These are phyloP conservation scores for Ceratobasidium sp. DNA, from an alignment of 1,284 basidiomycete species.

Conservation along the genomic window DNA sequence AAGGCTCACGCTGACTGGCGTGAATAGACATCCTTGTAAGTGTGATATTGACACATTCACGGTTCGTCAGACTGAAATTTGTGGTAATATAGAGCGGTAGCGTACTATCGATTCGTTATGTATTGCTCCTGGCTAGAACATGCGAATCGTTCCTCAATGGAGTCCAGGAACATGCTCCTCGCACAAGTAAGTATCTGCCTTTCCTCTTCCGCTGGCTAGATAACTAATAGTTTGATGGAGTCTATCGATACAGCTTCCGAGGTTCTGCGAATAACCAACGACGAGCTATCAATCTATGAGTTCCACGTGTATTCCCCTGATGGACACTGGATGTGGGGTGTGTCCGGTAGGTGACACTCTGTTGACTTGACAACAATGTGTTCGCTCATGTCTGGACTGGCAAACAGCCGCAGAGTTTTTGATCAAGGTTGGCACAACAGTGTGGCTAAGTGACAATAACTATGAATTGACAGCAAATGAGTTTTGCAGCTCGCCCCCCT, in stretches of 20 bases:
- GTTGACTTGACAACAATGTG: not conserved
- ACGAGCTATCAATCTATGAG: slow-evolving; percentile 72
- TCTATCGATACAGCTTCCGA: slow-evolving; percentile 75
- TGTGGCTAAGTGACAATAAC: not conserved
- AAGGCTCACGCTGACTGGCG: slow-evolving; percentile 54
- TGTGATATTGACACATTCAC: slow-evolving; percentile 34
- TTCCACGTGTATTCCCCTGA: slow-evolving; percentile 87
- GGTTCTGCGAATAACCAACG: slow-evolving; percentile 72
- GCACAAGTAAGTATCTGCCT: slow-evolving; percentile 62
- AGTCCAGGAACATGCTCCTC: slow-evolving; percentile 72
- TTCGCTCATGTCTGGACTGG: not conserved
- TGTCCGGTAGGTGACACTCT: slow-evolving; percentile 80
- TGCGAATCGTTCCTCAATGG: slow-evolving; percentile 73
- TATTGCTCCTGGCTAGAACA: slow-evolving; percentile 87
- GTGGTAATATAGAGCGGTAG: slow-evolving; percentile 64
- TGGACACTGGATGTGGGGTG: slow-evolving; percentile 85
- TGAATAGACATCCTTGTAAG: slow-evolving; percentile 79
- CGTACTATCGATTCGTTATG: slow-evolving; percentile 82
- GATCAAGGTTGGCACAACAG: slow-evolving; percentile 21
- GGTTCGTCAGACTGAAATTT: slow-evolving; percentile 44
- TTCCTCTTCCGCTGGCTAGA: not conserved
- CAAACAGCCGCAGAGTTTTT: slow-evolving; percentile 32
- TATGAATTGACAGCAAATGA: not conserved
- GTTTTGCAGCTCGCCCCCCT: slow-evolving; percentile 10
- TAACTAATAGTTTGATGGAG: slow-evolving; percentile 53